Evolutionary conservation across 148 eudicot species (phyloP).

Genomic region (Mesembryanthemum crystallinum): DNA sequence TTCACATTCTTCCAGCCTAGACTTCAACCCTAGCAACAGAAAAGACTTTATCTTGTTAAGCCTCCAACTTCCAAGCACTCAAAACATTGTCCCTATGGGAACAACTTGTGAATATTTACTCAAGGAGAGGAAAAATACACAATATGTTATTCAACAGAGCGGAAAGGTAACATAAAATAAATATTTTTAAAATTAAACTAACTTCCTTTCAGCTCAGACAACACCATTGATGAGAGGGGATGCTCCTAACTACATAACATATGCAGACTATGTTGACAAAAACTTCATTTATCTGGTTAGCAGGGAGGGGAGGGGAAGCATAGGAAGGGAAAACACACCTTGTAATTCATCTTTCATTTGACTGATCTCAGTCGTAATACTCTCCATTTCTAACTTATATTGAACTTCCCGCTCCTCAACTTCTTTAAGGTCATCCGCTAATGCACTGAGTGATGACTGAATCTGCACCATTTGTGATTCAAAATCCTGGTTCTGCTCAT

Average conservation of each 20-base stretch:
- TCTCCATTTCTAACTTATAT: constrained; percentile 54
- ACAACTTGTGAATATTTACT: not conserved
- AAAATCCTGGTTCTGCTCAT: constrained; percentile 84
- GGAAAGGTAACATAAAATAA: not conserved
- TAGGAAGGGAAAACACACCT: constrained; percentile 42
- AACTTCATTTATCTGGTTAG: not conserved
- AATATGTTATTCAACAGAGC: not conserved
- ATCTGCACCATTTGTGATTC: constrained; percentile 76
- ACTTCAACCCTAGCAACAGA: constrained; percentile 60
- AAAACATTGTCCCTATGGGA: not conserved
- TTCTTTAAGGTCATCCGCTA: constrained; percentile 46
- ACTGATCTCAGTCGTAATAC: constrained; percentile 59
- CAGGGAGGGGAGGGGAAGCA: not conserved
- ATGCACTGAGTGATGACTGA: constrained; percentile 54
- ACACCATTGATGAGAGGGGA: not conserved
- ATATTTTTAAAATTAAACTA: no score
- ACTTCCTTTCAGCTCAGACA: no score
- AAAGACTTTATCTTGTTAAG: not conserved
- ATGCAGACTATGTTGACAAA: constrained; percentile 1
- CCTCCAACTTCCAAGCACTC: not conserved
- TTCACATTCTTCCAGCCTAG: constrained; percentile 79
- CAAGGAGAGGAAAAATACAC: not conserved
- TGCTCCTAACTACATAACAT: no score
- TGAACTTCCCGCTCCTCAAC: constrained; percentile 52
- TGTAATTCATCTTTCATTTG: constrained; percentile 55